These are phyloP conservation scores for Aegle marmelos DNA, from an alignment of 345 rosid genomes.

Conservation along the genomic window DNA sequence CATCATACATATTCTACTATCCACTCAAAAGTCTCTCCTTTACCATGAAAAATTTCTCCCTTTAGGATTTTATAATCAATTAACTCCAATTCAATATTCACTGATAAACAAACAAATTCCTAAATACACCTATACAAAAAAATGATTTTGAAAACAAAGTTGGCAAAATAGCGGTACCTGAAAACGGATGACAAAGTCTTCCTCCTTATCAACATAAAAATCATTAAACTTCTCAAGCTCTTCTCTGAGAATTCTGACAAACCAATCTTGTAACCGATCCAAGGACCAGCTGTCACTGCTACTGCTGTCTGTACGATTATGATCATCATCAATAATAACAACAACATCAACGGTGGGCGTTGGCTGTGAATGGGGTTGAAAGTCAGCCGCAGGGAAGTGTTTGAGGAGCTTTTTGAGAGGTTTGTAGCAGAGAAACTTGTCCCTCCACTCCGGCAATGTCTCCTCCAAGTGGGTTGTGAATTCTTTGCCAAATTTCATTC, in stretches of 20 bases:
- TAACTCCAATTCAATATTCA: neutral
- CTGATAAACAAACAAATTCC: neutral
- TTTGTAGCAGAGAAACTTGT: conserved; percentile 90
- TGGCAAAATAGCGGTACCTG: conserved; percentile 41
- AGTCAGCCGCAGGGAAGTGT: conserved; percentile 18
- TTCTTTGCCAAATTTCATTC: conserved; percentile 91
- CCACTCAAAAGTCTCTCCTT: neutral
- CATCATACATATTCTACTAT: neutral
- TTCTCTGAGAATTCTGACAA: conserved; percentile 69
- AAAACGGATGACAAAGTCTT: conserved; percentile 79
- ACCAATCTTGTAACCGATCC: conserved; percentile 56
- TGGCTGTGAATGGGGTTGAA: conserved; percentile 8
- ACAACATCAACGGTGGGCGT: neutral
- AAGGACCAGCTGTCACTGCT: conserved; percentile 18
- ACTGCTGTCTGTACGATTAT: conserved; percentile 12
- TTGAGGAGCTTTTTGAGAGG: conserved; percentile 87
- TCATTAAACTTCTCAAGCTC: conserved; percentile 94
- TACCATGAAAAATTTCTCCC: neutral
- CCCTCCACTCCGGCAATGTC: conserved; percentile 92
- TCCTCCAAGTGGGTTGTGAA: conserved; percentile 88
- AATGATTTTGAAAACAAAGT: neutral
- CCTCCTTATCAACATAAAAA: conserved; percentile 87
- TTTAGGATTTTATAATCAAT: neutral
- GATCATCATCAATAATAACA: neutral
- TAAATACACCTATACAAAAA: neutral